Percentiles rank a stretch among this genome's conserved stretches.
These are phyloP conservation scores for Selaginella moellendorffii DNA, from an alignment of 75 land plant genomes.

Conservation along the genomic window DNA sequence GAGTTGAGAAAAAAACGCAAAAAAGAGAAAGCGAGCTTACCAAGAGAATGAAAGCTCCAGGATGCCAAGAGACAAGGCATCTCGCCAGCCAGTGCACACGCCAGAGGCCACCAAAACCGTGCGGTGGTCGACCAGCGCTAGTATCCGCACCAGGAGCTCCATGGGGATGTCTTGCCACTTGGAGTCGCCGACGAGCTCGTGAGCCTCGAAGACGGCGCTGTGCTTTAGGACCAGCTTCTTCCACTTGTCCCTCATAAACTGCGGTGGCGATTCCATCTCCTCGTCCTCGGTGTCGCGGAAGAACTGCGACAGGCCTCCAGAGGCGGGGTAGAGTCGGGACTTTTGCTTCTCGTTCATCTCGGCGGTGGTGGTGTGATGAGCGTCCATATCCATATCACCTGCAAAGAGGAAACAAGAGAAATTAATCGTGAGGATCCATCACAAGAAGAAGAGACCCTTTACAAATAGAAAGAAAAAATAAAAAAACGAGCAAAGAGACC, in stretches of 20 bases:
- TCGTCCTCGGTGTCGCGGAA: slow-evolving; percentile 23
- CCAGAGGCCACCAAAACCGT: slow-evolving; percentile 58
- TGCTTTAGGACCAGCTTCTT: slow-evolving; percentile 14
- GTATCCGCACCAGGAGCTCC: slow-evolving; percentile 65
- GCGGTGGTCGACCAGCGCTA: slow-evolving; percentile 55
- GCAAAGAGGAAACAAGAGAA: no score
- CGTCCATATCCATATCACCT: no score
- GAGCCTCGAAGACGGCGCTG: neutral
- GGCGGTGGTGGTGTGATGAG: no score
- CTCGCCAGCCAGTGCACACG: slow-evolving; percentile 89
- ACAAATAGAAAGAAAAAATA: no score
- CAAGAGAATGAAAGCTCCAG: slow-evolving; percentile 65
- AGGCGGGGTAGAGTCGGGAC: no score
- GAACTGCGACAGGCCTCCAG: slow-evolving; percentile 17
- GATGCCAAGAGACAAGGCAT: slow-evolving; percentile 51
- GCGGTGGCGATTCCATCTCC: slow-evolving; percentile 26
- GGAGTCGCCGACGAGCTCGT: slow-evolving; percentile 10
- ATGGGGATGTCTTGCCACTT: slow-evolving; percentile 88
- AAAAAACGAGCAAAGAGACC: no score
- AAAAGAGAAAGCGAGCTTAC: slow-evolving; percentile 22
- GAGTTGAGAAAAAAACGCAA: no score
- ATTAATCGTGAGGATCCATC: no score
- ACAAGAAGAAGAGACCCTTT: no score
- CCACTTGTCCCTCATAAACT: slow-evolving; percentile 17
- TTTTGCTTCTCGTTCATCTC: no score